Base-by-base conservation (phyloP, 306 rosid genomes). In the Fragaria iinumae region DNA sequence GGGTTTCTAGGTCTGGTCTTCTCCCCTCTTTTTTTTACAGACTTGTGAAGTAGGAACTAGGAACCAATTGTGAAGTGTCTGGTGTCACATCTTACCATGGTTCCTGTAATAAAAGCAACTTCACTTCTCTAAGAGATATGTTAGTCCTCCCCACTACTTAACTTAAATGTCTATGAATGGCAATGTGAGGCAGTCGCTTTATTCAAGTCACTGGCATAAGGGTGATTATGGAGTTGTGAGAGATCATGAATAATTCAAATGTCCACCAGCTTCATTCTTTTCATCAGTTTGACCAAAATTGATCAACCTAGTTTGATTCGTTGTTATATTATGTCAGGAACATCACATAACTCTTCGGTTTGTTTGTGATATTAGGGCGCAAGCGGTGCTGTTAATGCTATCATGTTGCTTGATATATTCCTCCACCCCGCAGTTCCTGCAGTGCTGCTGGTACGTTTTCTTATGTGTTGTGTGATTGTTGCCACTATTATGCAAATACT, bases 361-460 rank as follows among this genome's bases (percentile, higher is more conserved):
- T 81, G 67, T 57, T 79, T 80, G 80, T 81, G 83, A 57, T 52
- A 47, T 47, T 79, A 91, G 98, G 98, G 95, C 44, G 98, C 97
- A 76, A 90, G 96, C 72, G 98, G 91, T 74, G 96, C 96, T 45
- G 95, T 92, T 75, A 88, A 88, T 77, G 97, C 97, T 36, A 81
- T 90, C 43, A 79, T 89, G 84, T 82, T 94, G 81, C 97, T 94
- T 56, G 80, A 86, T 68, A 88, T 94, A 85, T 92, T 92, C 80
- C 97, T 94, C 88, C 76, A 72, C 85, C 98, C 98, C 47, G 84
- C 97, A 17, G 89, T 91, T 86, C 98, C 97, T 63, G 97, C 96
- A 23, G 55, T 88, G 56, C 77, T 92, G 80, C 67, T 92, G 86
- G 98, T 92, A 88, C 82, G 85, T 67, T 76, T 77, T 43, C 65